Evolutionary conservation across 2,329 filamentous ascomycete species (phyloP).

Genomic region (Neonectria ditissima): DNA sequence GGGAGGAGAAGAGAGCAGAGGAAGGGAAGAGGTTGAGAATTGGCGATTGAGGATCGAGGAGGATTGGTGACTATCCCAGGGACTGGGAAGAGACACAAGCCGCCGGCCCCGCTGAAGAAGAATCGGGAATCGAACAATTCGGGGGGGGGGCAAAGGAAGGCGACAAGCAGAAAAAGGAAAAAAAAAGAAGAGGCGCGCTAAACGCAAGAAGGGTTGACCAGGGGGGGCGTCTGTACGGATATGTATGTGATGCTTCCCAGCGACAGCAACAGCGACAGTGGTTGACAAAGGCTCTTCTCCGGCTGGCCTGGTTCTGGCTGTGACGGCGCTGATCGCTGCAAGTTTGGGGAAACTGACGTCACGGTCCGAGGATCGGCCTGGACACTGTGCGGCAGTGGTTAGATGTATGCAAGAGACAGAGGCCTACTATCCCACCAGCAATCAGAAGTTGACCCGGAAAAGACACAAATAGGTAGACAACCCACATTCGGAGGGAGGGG

Average conservation of each 20-base stretch:
- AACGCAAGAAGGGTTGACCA: constrained; percentile 13
- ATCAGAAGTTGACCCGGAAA: no score
- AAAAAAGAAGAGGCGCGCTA: constrained; percentile 7
- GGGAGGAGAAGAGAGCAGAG: no score
- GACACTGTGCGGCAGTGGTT: constrained; percentile 23
- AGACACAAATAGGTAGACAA: background rate
- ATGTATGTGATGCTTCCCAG: background rate
- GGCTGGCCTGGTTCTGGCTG: background rate
- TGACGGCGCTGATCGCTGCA: constrained; percentile 26
- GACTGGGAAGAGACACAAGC: background rate
- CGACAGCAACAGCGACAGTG: background rate
- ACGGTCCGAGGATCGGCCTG: constrained; percentile 18
- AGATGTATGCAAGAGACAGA: background rate
- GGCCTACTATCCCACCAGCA: no score
- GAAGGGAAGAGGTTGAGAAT: background rate
- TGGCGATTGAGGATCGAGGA: constrained; percentile 1
- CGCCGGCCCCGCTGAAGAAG: constrained; percentile 2
- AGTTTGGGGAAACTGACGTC: constrained; percentile 25
- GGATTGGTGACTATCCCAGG: constrained; percentile 6
- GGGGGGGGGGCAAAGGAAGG: constrained; percentile 4
- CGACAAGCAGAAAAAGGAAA: background rate
- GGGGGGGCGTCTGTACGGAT: background rate
- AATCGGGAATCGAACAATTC: constrained; percentile 13
- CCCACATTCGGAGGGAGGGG: no score
- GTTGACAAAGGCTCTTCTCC: no score